Evolutionary conservation across 208 protist species (phyloP).

Genomic region (Leishmania aethiopica): DNA sequence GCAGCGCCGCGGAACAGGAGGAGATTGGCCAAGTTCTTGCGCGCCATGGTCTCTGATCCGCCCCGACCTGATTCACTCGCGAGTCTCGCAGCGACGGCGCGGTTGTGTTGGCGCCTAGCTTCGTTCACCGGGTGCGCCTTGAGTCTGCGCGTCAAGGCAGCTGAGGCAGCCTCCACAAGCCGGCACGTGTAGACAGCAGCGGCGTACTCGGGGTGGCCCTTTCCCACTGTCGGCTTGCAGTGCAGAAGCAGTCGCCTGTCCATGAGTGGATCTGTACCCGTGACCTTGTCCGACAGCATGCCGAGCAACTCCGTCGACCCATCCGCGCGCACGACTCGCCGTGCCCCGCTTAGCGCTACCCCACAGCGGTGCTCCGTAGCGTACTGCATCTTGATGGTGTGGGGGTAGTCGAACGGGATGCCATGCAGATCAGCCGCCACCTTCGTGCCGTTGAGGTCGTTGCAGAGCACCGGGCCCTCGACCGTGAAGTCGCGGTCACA

Average conservation of each 20-base stretch:
- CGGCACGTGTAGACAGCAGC: slow-evolving; percentile 64
- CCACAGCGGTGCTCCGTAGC: slow-evolving; percentile 80
- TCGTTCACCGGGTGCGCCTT: slow-evolving; percentile 62
- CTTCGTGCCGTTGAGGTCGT: slow-evolving; percentile 44
- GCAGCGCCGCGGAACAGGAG: slow-evolving; percentile 70
- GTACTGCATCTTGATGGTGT: slow-evolving; percentile 62
- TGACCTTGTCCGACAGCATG: slow-evolving; percentile 63
- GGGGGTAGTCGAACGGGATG: slow-evolving; percentile 45
- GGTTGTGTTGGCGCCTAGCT: slow-evolving; percentile 34
- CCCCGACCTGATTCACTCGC: neutral
- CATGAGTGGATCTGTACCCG: slow-evolving; percentile 69
- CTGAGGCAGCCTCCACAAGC: slow-evolving; percentile 65
- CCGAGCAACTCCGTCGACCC: slow-evolving; percentile 14
- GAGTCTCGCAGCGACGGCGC: slow-evolving; percentile 4
- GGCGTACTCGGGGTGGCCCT: slow-evolving; percentile 50
- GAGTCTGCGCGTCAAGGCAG: slow-evolving; percentile 39
- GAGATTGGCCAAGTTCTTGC: slow-evolving; percentile 58
- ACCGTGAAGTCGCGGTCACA: slow-evolving; percentile 74
- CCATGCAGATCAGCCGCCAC: slow-evolving; percentile 41
- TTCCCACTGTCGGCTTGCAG: slow-evolving; percentile 50
- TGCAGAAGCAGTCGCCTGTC: slow-evolving; percentile 46
- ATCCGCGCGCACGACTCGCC: slow-evolving; percentile 4
- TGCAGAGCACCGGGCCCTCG: slow-evolving; percentile 60
- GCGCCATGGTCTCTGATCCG: neutral
- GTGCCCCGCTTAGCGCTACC: slow-evolving; percentile 58